phyloP scores from a whole-genome alignment of 768 basidiomycete genomes.

The Calocybe gangraenosa region DNA sequence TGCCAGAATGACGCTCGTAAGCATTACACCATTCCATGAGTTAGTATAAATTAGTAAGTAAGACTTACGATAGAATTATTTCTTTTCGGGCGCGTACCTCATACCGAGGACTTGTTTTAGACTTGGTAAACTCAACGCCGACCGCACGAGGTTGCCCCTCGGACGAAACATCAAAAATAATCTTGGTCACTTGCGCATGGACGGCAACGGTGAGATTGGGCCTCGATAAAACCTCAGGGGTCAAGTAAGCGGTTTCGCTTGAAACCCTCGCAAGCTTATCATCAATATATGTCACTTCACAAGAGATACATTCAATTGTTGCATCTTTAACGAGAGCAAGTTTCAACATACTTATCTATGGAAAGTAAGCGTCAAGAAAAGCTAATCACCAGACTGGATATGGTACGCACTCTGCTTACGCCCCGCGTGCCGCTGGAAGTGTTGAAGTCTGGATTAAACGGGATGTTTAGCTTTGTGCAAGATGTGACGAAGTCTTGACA shows the following conservation, averaged over 20 bases:
- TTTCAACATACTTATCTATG: conserved; percentile 25
- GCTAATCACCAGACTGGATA: background rate
- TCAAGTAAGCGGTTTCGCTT: conserved; percentile 61
- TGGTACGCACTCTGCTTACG: conserved; percentile 42
- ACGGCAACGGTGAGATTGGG: conserved; percentile 58
- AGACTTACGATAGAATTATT: conserved; percentile 47
- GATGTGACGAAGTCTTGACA: conserved; percentile 48
- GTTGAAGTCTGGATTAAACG: conserved; percentile 52
- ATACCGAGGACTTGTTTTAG: conserved; percentile 30
- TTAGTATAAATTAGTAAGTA: too few relatives aligned
- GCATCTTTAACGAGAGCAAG: background rate
- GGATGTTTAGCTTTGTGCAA: conserved; percentile 47
- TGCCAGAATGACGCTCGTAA: conserved; percentile 19
- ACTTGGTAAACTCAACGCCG: conserved; percentile 52
- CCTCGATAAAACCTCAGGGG: conserved; percentile 50
- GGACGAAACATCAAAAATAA: conserved; percentile 37
- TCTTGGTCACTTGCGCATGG: conserved; percentile 46
- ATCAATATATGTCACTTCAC: conserved; percentile 72
- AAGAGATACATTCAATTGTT: background rate
- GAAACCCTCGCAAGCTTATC: conserved; percentile 46
- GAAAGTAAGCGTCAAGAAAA: background rate
- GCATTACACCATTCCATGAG: background rate
- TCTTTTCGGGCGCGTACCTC: conserved; percentile 48
- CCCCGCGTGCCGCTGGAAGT: conserved; percentile 50
- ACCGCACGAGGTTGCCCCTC: conserved; percentile 36